Base-by-base conservation (phyloP, 2,329 filamentous ascomycete species). In the Blumeria graminis region DNA sequence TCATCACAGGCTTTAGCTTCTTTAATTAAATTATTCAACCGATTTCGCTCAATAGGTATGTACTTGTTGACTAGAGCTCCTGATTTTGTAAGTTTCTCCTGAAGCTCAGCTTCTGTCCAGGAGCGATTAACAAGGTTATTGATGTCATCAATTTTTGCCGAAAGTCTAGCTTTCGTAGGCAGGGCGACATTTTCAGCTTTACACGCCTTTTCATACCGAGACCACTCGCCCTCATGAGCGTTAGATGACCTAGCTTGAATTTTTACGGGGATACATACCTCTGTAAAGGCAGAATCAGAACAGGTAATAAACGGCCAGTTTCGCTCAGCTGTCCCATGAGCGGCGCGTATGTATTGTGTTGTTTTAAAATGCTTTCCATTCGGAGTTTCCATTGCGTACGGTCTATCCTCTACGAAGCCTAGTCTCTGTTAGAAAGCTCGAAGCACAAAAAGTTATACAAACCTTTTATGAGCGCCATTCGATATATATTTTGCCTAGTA, bases 221-320 rank as follows among this genome's bases (percentile, higher is more conserved):
- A 81, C 69, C 86, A 85, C 67, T 98, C 92, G 55, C 74, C 71
- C 77, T 92, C 60, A 9, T 34, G 39, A 56, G 28, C 11, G 53
- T 64, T 43, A 61, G 59, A 48, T 58, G 41, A 34, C 10, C n/a
- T 28, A 51, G 57, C 50, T n/a, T 45, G 18, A 16, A 48, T 35
- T 52, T 11, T 5, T 10, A 22, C 3, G 13, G 6, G n/a, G 13
- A 13, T 51, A 67, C 74, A 61, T 71, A 86, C 84, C 68, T 92
- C 87, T n/a, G 84, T 86, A 65, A 96, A 85, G 45, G 76, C 74
- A 54, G 81, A 80, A 67, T 94, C 89, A 0, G 92, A 96, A 66
- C 90, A 89, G 60, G 83, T 82, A 59, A 92, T 82, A 68, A 96
- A 95, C 4, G 89, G 88, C 70, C 88, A 95, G 38, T 89, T 81